A percentile compares a stretch with the other conserved stretches of the same genome.
Evolutionary conservation across 768 basidiomycete genomes (phyloP).

Genomic region (Boletus subcaerulescens): DNA sequence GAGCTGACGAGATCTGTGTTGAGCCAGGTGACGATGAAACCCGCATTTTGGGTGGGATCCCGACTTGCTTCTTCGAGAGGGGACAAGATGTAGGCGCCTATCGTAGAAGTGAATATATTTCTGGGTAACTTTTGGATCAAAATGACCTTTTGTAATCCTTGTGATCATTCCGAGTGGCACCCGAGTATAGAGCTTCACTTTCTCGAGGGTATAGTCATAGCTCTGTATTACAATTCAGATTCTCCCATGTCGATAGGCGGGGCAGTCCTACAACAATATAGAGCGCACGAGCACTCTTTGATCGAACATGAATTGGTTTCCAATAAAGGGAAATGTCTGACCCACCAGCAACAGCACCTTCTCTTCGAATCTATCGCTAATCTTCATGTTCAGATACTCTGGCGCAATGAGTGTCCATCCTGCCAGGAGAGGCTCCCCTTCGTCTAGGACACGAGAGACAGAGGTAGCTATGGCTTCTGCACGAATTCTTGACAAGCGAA

Average conservation of each 20-base stretch:
- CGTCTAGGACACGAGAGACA: conserved; percentile 68
- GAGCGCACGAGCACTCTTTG: conserved; percentile 47
- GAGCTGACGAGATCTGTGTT: conserved; percentile 64
- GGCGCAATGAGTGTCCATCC: conserved; percentile 96
- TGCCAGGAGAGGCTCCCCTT: conserved; percentile 72
- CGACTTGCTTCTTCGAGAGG: conserved; percentile 90
- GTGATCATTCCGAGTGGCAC: conserved; percentile 82
- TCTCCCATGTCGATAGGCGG: neutral
- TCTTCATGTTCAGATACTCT: conserved; percentile 63
- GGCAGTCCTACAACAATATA: conserved; percentile 71
- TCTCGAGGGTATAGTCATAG: conserved; percentile 90
- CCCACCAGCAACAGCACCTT: conserved; percentile 86
- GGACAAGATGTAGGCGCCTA: conserved; percentile 94
- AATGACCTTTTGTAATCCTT: conserved; percentile 70
- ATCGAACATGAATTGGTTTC: conserved; percentile 1
- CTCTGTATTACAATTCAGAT: conserved; percentile 47
- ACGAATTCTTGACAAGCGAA: conserved; percentile 84
- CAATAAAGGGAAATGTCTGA: conserved; percentile 9
- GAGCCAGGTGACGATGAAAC: conserved; percentile 81
- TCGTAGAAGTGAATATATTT: neutral
- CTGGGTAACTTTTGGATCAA: neutral
- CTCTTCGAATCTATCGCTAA: conserved; percentile 87
- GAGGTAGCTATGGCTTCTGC: conserved; percentile 91
- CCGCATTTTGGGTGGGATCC: conserved; percentile 84
- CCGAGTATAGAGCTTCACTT: conserved; percentile 86